A percentile compares a stretch with the other conserved stretches of the same genome.
These are phyloP conservation scores for Rhododendron williamsianum DNA, from an alignment of 148 eudicot species.

Conservation along the genomic window DNA sequence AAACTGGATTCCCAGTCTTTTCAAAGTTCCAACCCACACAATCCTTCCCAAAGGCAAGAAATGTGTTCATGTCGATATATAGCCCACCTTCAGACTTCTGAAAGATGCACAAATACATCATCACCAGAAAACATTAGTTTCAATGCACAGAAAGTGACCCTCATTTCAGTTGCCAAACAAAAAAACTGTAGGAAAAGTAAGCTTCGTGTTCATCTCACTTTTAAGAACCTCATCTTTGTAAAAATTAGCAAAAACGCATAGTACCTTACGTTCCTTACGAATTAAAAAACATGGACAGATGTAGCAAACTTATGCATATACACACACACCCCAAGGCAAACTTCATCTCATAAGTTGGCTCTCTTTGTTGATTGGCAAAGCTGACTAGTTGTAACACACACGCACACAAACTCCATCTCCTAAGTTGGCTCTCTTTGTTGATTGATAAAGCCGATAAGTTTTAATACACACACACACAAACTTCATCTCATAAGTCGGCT, in stretches of 20 bases:
- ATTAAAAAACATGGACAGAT: background rate
- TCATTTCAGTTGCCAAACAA: background rate
- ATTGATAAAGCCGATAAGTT: background rate
- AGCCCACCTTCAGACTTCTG: conserved; percentile 95
- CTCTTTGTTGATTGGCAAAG: background rate
- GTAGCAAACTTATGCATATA: background rate
- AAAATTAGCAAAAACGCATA: background rate
- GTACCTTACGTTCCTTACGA: background rate
- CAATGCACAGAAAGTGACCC: background rate
- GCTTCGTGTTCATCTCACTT: background rate
- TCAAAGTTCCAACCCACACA: conserved; percentile 81
- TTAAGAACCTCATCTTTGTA: background rate
- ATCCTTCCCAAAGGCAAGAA: conserved; percentile 91
- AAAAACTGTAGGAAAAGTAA: no score
- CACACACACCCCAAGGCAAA: background rate
- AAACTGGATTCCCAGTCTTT: conserved; percentile 83
- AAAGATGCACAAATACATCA: background rate
- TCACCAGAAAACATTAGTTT: background rate
- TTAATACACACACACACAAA: background rate
- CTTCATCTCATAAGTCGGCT: background rate
- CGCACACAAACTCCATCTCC: background rate
- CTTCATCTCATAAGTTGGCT: background rate
- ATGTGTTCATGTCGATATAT: conserved; percentile 80
- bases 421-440: background rate
- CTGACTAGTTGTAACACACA: background rate